Conservation (phyloP, 1,284 basidiomycete genomes). For the Malassezia dermatis region DNA sequence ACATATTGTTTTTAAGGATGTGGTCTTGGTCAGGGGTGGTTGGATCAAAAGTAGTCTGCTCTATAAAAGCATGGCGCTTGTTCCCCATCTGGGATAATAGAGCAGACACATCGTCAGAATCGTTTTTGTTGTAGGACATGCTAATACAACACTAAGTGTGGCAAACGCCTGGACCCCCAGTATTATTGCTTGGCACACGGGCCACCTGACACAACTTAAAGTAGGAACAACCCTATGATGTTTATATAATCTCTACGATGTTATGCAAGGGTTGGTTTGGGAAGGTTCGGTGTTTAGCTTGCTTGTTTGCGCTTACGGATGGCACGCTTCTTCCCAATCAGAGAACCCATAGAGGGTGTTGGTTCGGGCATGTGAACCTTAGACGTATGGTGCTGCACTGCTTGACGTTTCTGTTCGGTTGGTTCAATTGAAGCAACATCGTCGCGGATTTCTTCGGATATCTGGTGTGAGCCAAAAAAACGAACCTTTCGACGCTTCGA, state of each 20-base stretch:
- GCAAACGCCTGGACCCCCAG: not conserved
- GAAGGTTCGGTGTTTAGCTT: not conserved
- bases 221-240: not conserved
- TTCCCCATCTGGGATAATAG: constrained; percentile 5
- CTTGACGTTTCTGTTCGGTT: not conserved
- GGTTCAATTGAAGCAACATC: not conserved
- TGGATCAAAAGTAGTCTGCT: not conserved
- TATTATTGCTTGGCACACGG: not conserved
- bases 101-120: not conserved
- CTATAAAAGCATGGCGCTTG: not conserved
- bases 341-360: constrained; percentile 22
- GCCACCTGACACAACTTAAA: not conserved
- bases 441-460: not conserved
- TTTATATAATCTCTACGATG: not conserved
- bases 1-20: constrained; percentile 4
- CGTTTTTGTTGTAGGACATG: not conserved
- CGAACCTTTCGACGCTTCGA: constrained; percentile 17
- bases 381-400: constrained; percentile 1
- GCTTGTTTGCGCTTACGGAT: constrained; percentile 20
- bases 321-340: constrained; percentile 43
- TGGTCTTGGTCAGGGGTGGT: constrained; percentile 5
- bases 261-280: not conserved
- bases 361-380: not conserved
- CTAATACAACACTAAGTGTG: not conserved
- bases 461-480: not conserved